Evolutionary conservation across 257 asterid genomes (phyloP).

Genomic region (Solanum tacnaense): DNA sequence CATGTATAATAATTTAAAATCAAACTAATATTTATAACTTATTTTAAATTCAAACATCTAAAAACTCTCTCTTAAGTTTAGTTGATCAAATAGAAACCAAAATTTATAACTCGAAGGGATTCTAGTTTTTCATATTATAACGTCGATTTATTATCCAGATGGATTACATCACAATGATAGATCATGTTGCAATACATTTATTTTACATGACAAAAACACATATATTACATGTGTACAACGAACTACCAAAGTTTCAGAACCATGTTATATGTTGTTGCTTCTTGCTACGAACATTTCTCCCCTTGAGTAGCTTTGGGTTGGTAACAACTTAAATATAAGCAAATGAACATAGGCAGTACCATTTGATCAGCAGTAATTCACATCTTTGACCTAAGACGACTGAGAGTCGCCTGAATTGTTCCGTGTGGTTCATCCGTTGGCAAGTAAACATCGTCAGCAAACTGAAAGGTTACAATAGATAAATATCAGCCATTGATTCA

Average conservation of each 20-base stretch:
- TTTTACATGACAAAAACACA: neutral
- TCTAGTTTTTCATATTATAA: neutral
- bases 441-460: conserved; percentile 75
- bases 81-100: neutral
- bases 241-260: neutral
- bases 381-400: conserved; percentile 69
- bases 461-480: conserved; percentile 27
- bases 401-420: conserved; percentile 75
- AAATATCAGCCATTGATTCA: neutral
- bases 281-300: neutral
- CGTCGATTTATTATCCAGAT: neutral
- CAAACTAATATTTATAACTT: too few relatives aligned
- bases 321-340: neutral
- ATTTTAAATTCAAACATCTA: too few relatives aligned
- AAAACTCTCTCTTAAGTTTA: too few relatives aligned
- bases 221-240: neutral
- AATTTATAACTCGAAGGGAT: neutral
- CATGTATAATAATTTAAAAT: too few relatives aligned
- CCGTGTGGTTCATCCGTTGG: conserved; percentile 98
- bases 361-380: conserved; percentile 14
- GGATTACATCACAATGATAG: neutral
- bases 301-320: neutral
- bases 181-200: neutral
- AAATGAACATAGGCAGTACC: neutral
- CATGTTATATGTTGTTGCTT: neutral